Conservation (phyloP, 2,329 filamentous ascomycete species). For the Trichophyton rubrum region DNA sequence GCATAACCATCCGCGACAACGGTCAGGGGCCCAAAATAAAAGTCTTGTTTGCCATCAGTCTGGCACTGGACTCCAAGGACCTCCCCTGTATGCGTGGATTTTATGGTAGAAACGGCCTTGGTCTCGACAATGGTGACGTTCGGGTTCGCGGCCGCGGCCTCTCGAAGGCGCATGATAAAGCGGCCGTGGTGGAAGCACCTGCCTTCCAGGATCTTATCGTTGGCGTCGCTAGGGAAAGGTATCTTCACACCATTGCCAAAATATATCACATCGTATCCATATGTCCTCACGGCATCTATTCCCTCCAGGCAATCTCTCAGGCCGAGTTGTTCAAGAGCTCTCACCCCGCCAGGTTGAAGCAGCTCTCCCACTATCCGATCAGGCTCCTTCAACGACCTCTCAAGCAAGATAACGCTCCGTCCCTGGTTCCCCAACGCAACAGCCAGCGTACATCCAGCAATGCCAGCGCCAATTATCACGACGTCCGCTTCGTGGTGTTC, state of each 20-base stretch:
- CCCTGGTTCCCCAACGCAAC: conserved; percentile 78
- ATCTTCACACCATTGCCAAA: conserved; percentile 61
- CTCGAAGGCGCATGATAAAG: conserved; percentile 72
- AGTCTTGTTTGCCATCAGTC: conserved; percentile 55
- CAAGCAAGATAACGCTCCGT: conserved; percentile 77
- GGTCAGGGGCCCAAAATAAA: conserved; percentile 79
- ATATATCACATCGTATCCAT: conserved; percentile 82
- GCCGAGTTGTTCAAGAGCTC: conserved; percentile 67
- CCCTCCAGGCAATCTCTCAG: conserved; percentile 69
- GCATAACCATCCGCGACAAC: conserved; percentile 86
- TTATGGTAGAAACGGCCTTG: conserved; percentile 64
- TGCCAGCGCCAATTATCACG: conserved; percentile 81
- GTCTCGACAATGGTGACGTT: conserved; percentile 90
- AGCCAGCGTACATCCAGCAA: conserved; percentile 78
- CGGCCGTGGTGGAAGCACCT: conserved; percentile 85
- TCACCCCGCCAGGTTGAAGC: conserved; percentile 80
- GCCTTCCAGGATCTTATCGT: conserved; percentile 51
- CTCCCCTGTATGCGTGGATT: conserved; percentile 53
- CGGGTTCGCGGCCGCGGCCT: conserved; percentile 57
- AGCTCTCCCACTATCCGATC: conserved; percentile 94
- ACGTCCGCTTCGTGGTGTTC: conserved; percentile 60
- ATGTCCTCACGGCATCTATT: conserved; percentile 72
- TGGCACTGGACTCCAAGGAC: conserved; percentile 71
- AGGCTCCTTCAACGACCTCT: conserved; percentile 79
- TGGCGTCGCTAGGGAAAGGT: conserved; percentile 56